These are phyloP conservation scores for Wallacemonas collosoma DNA, from an alignment of 208 protist genomes.

Conservation along the genomic window DNA sequence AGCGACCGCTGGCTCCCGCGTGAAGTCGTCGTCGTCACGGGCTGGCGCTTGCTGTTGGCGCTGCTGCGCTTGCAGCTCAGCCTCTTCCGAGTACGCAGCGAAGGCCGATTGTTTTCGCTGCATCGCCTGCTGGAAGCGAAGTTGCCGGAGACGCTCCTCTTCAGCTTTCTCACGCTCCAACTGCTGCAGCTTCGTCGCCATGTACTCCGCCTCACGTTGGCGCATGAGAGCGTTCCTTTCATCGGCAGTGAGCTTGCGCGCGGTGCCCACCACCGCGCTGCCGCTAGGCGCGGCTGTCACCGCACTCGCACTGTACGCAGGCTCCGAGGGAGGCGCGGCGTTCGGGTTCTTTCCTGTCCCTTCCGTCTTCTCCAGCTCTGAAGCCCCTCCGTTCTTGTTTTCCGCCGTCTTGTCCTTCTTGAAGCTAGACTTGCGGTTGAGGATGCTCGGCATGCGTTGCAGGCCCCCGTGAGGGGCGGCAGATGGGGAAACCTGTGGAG, in stretches of 20 bases:
- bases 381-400: neutral
- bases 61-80: neutral
- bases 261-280: neutral
- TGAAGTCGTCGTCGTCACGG: neutral
- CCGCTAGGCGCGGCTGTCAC: neutral
- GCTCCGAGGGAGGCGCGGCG: constrained; percentile 16
- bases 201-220: constrained; percentile 14
- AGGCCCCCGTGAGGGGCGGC: constrained; percentile 9
- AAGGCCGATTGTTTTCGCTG: constrained; percentile 7
- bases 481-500: neutral
- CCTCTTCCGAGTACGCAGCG: neutral
- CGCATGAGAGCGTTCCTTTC: neutral
- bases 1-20: neutral
- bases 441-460: constrained; percentile 25
- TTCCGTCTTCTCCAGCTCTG: constrained; percentile 8
- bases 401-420: constrained; percentile 27
- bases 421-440: constrained; percentile 47
- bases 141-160: neutral
- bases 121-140: constrained; percentile 16
- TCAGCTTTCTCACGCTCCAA: constrained; percentile 15
- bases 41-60: neutral
- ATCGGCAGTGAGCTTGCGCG: constrained; percentile 1
- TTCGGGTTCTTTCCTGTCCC: constrained; percentile 13
- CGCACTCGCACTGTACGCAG: constrained; percentile 21
- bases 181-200: constrained; percentile 18